These are phyloP conservation scores for Paramecium caudatum DNA, from an alignment of 73 alveolate species.

Conservation along the genomic window DNA sequence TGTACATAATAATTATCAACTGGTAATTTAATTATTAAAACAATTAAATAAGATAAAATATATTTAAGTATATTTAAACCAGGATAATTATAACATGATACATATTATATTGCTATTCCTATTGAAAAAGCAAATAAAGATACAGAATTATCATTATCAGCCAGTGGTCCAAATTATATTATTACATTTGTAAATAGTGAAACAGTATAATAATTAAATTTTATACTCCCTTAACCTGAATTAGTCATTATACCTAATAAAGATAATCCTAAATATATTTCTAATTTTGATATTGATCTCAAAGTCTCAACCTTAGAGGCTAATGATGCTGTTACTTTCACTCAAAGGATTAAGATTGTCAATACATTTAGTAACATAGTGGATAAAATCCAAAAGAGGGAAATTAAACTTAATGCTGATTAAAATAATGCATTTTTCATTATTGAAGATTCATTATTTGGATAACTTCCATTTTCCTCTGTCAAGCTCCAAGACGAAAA, in stretches of 20 bases:
- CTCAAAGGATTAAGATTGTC: not conserved
- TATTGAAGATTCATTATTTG: too few species aligned
- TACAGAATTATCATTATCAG: not conserved
- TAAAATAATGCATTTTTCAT: too few species aligned
- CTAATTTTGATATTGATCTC: not conserved
- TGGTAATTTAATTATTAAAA: not conserved
- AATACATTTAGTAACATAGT: conserved; percentile 29
- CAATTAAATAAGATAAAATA: not conserved
- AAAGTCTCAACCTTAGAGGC: not conserved
- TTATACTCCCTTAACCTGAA: conserved; percentile 4
- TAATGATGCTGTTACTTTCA: not conserved
- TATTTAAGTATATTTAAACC: conserved; percentile 7
- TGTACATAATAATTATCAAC: conserved; percentile 41
- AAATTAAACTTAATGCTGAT: too few species aligned
- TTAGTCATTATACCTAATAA: not conserved
- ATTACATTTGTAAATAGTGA: not conserved
- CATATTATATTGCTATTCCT: not conserved
- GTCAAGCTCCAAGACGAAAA: too few species aligned
- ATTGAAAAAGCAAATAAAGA: not conserved
- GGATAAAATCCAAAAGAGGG: too few species aligned
- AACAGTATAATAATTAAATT: not conserved
- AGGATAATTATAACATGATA: not conserved
- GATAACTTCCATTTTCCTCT: too few species aligned
- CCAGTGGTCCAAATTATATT: not conserved
- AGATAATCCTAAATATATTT: not conserved